Conservation (phyloP, 78 protist species). For the Thecamonas trahens region DNA sequence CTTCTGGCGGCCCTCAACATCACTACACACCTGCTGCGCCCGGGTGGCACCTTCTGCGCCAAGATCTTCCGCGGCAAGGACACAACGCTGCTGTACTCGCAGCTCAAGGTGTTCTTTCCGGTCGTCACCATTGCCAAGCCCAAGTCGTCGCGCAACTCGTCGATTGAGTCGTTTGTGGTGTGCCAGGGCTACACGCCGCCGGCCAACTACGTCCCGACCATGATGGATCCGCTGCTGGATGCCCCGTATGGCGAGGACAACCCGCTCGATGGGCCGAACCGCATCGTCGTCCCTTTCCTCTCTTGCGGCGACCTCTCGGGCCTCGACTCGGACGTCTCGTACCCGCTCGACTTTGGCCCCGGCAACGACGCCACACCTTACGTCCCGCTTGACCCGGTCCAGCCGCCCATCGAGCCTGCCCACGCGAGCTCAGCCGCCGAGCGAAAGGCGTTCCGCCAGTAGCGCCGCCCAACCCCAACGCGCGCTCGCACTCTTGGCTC, state of each 20-base stretch:
- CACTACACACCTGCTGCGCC: slow-evolving; percentile 75
- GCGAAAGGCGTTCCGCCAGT: too few relatives aligned
- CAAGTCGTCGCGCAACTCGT: slow-evolving; percentile 63
- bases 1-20: slow-evolving; percentile 92
- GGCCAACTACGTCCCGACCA: slow-evolving; percentile 37
- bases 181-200: slow-evolving; percentile 79
- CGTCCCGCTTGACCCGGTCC: not conserved
- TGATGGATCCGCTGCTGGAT: slow-evolving; percentile 25
- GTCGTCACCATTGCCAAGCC: slow-evolving; percentile 85
- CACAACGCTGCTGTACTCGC: slow-evolving; percentile 63
- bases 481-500: too few relatives aligned
- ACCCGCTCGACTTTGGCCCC: not conserved
- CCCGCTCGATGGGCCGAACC: not conserved
- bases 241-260: not conserved
- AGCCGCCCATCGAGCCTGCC: slow-evolving; percentile 11
- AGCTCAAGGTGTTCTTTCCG: slow-evolving; percentile 76
- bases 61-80: slow-evolving; percentile 94
- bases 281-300: slow-evolving; percentile 67
- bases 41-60: slow-evolving; percentile 93
- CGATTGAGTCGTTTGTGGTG: slow-evolving; percentile 72
- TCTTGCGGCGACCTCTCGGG: slow-evolving; percentile 81
- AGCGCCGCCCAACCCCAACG: too few relatives aligned
- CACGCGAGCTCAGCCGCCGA: not conserved
- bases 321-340: slow-evolving; percentile 57
- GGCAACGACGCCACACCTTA: not conserved